Evolutionary conservation across 2,329 filamentous ascomycete species (phyloP), one percentile per base, ranked within the genome.

Genomic region (Metarhizium sp.): DNA sequence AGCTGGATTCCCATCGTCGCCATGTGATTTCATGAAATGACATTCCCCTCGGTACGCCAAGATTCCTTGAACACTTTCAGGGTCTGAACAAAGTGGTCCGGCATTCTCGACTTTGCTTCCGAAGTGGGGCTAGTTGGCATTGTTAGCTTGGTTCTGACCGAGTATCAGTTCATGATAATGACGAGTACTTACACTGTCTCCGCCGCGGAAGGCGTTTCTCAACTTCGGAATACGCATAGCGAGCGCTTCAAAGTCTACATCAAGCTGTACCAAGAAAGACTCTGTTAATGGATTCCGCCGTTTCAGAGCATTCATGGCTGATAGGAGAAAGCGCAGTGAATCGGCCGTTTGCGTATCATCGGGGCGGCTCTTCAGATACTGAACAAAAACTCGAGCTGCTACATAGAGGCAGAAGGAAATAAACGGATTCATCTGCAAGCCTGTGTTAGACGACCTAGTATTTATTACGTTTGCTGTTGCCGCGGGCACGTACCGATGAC

Each of bases 351-450:
- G 88, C 65, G 78, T 83, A 69, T 97, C 92, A 34, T 92, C 86
- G 0, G 92, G 90, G n/a, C 87, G 81, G 55, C 88, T 94, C 71
- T 95, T 96, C n/a, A 97, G 78, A 65, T 95, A 96, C 68, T 97
- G 92, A 7, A 97, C 87, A 66, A 97, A 97, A 0, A 97, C 92
- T 52, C 94, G 83, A 25, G 92, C 90, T 11, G 92, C 88, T n/a
- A 97, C 92, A 64, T 96, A 97, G 47, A 99, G 80, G 66, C 91
- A 96, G 71, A 97, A 97, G 0, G 90, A 91, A 63, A 95, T 87
- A 68, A 96, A 97, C 0, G 92, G 90, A 62, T 96, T 96, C 82
- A 96, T 90, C 90, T 96, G 58, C 13, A 61, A 45, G n/a, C 45
- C 3, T 40, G 38, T 13, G 38, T 40, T 16, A 40, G 38, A 5